Conservation (phyloP, 345 rosid genomes). For the Pugionium dolabratum region DNA sequence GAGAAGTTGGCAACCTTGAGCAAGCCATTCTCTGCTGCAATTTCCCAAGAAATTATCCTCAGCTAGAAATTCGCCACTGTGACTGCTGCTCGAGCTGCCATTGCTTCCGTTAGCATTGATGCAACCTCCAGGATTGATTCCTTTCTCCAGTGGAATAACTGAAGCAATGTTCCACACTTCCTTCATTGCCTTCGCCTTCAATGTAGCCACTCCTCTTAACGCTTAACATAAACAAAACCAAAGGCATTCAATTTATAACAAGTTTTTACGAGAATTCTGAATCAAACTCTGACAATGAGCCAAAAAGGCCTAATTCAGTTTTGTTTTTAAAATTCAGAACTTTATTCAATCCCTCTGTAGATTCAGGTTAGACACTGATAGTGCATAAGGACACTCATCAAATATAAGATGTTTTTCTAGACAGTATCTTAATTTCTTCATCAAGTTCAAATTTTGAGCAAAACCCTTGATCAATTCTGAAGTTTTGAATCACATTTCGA, state of each 20-base stretch:
- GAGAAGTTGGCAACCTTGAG: conserved; percentile 90
- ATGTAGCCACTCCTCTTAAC: conserved; percentile 81
- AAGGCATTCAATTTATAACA: neutral
- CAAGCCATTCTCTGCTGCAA: conserved; percentile 82
- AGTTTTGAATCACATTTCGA: neutral
- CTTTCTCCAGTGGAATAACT: conserved; percentile 86
- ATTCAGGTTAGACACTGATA: neutral
- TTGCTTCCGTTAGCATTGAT: conserved; percentile 48
- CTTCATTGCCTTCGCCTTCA: conserved; percentile 78
- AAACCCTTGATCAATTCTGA: neutral
- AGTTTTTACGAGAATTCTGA: too few relatives aligned
- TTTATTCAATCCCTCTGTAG: neutral
- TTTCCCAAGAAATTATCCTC: conserved; percentile 88
- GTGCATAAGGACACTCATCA: neutral
- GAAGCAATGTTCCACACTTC: conserved; percentile 97
- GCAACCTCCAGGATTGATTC: conserved; percentile 45
- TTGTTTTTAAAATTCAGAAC: neutral
- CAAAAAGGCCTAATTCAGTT: neutral
- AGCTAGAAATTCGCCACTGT: conserved; percentile 78
- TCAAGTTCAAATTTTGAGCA: neutral
- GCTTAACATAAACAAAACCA: conserved; percentile 46
- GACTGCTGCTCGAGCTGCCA: conserved; percentile 74
- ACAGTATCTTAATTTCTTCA: neutral
- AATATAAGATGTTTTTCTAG: neutral
- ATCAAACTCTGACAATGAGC: neutral